Evolutionary conservation across 192 early-diverging fungal genomes (phyloP).

Genomic region (Backusella mclennaniae): DNA sequence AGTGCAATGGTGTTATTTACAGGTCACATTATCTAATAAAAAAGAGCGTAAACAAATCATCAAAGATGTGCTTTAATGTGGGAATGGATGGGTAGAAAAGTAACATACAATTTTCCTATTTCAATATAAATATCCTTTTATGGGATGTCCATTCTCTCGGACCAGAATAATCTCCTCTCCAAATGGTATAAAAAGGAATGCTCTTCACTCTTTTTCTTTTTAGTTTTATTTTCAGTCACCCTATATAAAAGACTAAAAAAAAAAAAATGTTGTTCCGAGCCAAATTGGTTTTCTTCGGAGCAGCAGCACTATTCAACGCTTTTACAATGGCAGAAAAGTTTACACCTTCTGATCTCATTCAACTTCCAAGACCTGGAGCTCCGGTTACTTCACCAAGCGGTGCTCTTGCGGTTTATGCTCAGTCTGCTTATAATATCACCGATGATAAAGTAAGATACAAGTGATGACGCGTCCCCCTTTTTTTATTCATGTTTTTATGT

Average conservation of each 20-base stretch:
- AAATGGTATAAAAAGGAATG: neutral
- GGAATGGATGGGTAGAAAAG: neutral
- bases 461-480: neutral
- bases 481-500: neutral
- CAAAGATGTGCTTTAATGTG: neutral
- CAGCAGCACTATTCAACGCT: neutral
- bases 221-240: neutral
- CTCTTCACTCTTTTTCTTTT: neutral
- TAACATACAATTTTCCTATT: neutral
- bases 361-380: constrained; percentile 54
- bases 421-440: constrained; percentile 61
- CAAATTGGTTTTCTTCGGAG: constrained; percentile 2
- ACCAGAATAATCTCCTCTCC: neutral
- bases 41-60: neutral
- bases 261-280: constrained; percentile 7
- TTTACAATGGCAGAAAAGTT: constrained; percentile 39
- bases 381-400: constrained; percentile 55
- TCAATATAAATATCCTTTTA: neutral
- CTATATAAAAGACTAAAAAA: neutral
- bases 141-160: neutral
- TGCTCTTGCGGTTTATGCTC: constrained; percentile 50
- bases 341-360: constrained; percentile 61
- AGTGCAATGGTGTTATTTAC: neutral
- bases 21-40: neutral
- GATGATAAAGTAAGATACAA: constrained; percentile 28